Evolutionary conservation across 139 green algal species (phyloP), one percentile per base, ranked within the genome.

Genomic region (Chlamydomonas urium): DNA sequence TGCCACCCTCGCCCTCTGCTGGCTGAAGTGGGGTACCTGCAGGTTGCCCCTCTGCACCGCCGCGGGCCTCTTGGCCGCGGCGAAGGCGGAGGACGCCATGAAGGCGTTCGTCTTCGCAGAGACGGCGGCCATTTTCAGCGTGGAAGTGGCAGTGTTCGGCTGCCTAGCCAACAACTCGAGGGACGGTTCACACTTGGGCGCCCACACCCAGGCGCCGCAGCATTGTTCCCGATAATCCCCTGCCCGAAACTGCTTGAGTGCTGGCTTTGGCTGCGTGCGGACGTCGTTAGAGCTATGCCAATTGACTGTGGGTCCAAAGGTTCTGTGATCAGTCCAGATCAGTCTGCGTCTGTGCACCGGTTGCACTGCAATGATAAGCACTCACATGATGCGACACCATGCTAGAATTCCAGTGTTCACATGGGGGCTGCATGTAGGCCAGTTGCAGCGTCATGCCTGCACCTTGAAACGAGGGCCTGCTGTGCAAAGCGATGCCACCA

Each of bases 21-120:
- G 1, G 0, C 8, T 4, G 3, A 14, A 58, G 2, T 6, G 4
- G 8, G n/a, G 4, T 4, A 78, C 73, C 73, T 78, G 73, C n/a
- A 78, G 63, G 47, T 61, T 66, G 29, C 72, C 73, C 24, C 65
- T 53, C 38, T 67, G 37, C 5, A 60, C 53, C 28, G 50, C 53
- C 14, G 32, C 65, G 10, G 50, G 50, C 53, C 38, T 59, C 50
- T 68, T 48, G 38, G 56, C 34, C 2, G 73, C 38, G 23, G 65
- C 72, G n/a, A 78, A 78, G 23, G 28, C 23, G 48, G 61, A 38
- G 35, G 62, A 47, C 47, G 60, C 63, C 65, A 69, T 65, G 14
- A 78, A 74, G 65, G 65, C 50, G 38, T 56, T 60, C 65, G 73
- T 48, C 65, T 73, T 73, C 1, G 36, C 38, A 29, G 63, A 66